These are phyloP conservation scores for Bisporella sp. DNA, from an alignment of 2,329 filamentous ascomycete species.

Conservation along the genomic window DNA sequence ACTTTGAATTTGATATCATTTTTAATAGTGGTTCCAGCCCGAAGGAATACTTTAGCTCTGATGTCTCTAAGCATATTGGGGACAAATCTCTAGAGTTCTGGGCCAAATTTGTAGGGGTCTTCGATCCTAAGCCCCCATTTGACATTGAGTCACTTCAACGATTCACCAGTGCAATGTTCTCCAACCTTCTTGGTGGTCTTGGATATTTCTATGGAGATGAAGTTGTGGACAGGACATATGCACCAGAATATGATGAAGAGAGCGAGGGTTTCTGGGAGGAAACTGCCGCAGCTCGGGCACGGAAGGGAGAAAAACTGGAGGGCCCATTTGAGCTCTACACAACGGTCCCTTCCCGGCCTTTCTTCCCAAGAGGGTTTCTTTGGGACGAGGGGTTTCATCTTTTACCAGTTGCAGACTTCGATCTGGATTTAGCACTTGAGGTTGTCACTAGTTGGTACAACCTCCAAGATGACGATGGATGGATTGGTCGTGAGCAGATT, in stretches of 20 bases:
- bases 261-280: conserved; percentile 95
- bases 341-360: conserved; percentile 83
- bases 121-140: conserved; percentile 72
- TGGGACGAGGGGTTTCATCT: conserved; percentile 99
- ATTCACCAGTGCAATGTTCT: conserved; percentile 87
- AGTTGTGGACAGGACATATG: conserved; percentile 83
- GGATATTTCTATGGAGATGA: conserved; percentile 92
- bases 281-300: conserved; percentile 68
- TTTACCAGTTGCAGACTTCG: conserved; percentile 87
- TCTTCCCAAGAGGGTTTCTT: conserved; percentile 93
- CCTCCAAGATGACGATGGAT: conserved; percentile 92
- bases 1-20: conserved; percentile 89
- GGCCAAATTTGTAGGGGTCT: conserved; percentile 65
- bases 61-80: conserved; percentile 64
- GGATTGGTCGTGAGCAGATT: conserved; percentile 96
- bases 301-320: conserved; percentile 62
- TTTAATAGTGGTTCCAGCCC: conserved; percentile 72
- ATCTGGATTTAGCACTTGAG: conserved; percentile 78
- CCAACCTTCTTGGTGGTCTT: conserved; percentile 87
- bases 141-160: conserved; percentile 61
- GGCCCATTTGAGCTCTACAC: conserved; percentile 87
- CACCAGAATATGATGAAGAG: conserved; percentile 90
- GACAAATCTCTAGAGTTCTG: conserved; percentile 61
- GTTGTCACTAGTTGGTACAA: conserved; percentile 95
- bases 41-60: conserved; percentile 47